Evolutionary conservation across 306 rosid species (phyloP), one percentile per base, ranked within the genome.

Genomic region (Castanea mollissima): DNA sequence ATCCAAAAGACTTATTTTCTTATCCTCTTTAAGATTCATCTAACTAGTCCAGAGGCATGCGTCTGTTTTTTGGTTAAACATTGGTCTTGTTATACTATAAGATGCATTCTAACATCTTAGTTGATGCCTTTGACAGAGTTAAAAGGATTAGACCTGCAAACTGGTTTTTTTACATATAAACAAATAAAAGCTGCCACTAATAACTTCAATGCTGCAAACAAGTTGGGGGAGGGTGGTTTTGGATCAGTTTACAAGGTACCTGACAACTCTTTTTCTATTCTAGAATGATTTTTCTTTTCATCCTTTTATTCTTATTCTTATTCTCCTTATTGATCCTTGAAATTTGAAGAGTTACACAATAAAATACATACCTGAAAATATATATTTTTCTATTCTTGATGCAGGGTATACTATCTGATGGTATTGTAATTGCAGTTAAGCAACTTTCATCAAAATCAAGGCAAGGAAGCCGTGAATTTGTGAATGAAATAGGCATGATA

Each of bases 191-290:
- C 80, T 16, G 93, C 96, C 59, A 91, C 96, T 9, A 81, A 89
- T 56, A 85, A 83, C 75, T 91, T 91, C 31, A 80, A 67, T 81
- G 69, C 84, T 74, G 74, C 31, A 49, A 91, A 89, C 77, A 89
- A 83, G 79, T 67, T 91, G 23, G 96, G 92, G 58, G 92, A 91
- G 85, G 97, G 97, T 16, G 97, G 97, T 76, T 91, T 91, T 88
- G 97, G 97, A 83, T 81, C 85, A 41, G 93, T 91, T 64, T 88
- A 89, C 83, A 84, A 92, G 95, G 97, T 88, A 84, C 73, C 60
- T 51, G 31, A 59, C 73, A 77, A 59, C 11, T 20, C 63, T 55
- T 5, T 35, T 64, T 57, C 74, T 38, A 4, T 56, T 71, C 51
- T 11, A 76, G 51, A 44, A 7, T 44, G 12, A 7, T 0, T 46